Percentiles rank a stretch among this genome's conserved stretches.
phyloP scores from a whole-genome alignment of 2,329 filamentous ascomycete genomes.

The Talaromyces sp. region DNA sequence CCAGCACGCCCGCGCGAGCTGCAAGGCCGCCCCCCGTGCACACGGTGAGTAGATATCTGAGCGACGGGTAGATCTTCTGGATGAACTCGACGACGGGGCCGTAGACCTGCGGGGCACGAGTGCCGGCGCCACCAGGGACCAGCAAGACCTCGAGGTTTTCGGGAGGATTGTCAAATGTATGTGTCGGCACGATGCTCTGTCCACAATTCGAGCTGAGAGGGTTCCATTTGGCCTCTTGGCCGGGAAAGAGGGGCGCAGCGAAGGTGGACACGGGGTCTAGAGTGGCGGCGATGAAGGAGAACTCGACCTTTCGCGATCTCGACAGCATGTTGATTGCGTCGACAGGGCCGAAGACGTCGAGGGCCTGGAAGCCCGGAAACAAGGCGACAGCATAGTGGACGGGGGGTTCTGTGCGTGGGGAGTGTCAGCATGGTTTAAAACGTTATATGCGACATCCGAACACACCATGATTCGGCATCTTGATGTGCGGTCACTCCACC shows the following conservation, averaged over 20 bases:
- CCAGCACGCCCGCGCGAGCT: constrained; percentile 56
- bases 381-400: constrained; percentile 7
- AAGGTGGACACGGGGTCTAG: constrained; percentile 10
- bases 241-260: constrained; percentile 2
- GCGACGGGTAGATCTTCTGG: constrained; percentile 38
- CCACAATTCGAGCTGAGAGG: constrained; percentile 13
- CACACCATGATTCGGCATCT: not conserved
- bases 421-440: not conserved
- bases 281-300: constrained; percentile 9
- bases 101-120: constrained; percentile 24
- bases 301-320: constrained; percentile 5
- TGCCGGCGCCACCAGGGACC: constrained; percentile 60
- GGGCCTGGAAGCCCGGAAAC: constrained; percentile 12
- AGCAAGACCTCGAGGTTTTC: constrained; percentile 57
- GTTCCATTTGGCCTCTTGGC: constrained; percentile 8
- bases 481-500: not conserved
- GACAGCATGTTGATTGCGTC: constrained; percentile 9
- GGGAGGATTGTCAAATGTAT: constrained; percentile 52
- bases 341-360: constrained; percentile 9
- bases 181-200: constrained; percentile 44
- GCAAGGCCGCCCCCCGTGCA: constrained; percentile 62
- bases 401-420: not conserved
- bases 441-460: not conserved
- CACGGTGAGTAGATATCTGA: constrained; percentile 59
- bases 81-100: constrained; percentile 45